These are phyloP conservation scores for Astrothelium macrocarpum DNA, from an alignment of 495 filamentous ascomycete genomes.

Conservation along the genomic window DNA sequence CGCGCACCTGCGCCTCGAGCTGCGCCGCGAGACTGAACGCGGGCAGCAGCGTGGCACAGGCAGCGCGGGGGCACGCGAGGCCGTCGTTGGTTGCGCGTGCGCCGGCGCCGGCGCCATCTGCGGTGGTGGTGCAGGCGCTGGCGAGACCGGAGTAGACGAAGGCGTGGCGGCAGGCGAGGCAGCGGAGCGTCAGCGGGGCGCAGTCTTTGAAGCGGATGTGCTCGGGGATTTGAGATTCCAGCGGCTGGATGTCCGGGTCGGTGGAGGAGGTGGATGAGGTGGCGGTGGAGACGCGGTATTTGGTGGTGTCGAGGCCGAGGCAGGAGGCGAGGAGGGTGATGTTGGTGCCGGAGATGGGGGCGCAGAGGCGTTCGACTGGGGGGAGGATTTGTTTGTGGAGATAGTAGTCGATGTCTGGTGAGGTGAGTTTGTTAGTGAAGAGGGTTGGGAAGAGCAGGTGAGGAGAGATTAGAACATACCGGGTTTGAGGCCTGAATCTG, in stretches of 20 bases:
- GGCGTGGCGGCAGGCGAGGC: constrained; percentile 63
- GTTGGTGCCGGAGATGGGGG: constrained; percentile 86
- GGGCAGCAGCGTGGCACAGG: constrained; percentile 54
- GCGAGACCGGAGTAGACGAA: constrained; percentile 68
- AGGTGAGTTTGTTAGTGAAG: constrained; percentile 1
- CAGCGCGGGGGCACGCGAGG: constrained; percentile 53
- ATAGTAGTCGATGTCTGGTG: constrained; percentile 83
- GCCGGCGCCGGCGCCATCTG: constrained; percentile 44
- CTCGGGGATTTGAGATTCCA: constrained; percentile 92
- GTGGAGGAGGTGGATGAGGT: constrained; percentile 27
- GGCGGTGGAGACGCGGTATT: constrained; percentile 59
- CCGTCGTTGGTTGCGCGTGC: constrained; percentile 49
- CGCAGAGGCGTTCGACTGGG: constrained; percentile 94
- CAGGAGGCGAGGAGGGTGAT: constrained; percentile 81
- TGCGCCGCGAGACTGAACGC: constrained; percentile 74
- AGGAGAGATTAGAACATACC: constrained; percentile 7
- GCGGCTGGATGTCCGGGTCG: constrained; percentile 58
- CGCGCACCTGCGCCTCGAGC: constrained; percentile 71
- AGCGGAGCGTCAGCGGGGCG: constrained; percentile 63
- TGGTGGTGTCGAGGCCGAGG: constrained; percentile 79
- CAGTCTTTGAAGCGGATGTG: constrained; percentile 72
- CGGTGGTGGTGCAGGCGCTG: background rate
- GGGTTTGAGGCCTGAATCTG: constrained; percentile 59
- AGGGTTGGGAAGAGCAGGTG: background rate
- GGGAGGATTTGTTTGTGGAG: constrained; percentile 97